Evolutionary conservation across 148 eudicot species (phyloP), one percentile per base, ranked within the genome.

Genomic region (Persicaria maculosa): DNA sequence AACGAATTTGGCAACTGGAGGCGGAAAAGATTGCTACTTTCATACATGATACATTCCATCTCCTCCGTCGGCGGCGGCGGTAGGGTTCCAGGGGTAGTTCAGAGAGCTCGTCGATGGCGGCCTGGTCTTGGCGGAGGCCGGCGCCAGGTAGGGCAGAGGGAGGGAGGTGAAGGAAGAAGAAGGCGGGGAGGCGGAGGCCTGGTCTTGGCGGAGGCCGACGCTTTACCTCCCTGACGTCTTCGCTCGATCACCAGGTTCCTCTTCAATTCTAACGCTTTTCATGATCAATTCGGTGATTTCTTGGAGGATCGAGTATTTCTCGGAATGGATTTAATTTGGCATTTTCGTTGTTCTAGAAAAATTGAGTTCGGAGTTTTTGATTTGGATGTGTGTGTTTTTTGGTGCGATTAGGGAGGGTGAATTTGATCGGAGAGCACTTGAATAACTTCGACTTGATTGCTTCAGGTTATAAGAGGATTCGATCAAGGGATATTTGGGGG

Each of bases 401-500:
- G 44, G 9, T 61, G 67, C 9, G 9, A 61, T 20, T 74, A 89
- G 97, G 95, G 76, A 78, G 98, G 68, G 97, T 93, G 81, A 91
- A 93, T 83, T 83, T 92, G 96, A 94, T 94, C 31, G 98, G 98
- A n/a, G 97, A 91, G 72, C 98, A 92, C 43, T 65, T 14, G 16
- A 64, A 10, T 64, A 12, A 25, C 1, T 25, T 25, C 0, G 31
- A 25, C 31, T n/a, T 25, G 31, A 1, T 22, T 59, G 40, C 67
- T 20, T 84, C n/a, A 91, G 97, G 91, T 89, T 64, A 91, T 93
- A 19, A 91, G 46, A 76, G 97, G 98, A 83, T 81, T 93, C 81
- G 98, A 93, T 81, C 97, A 93, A 81, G 98, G 98, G 58, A 93
- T 93, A 55, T 78, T 83, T 61, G 98, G 98, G 47, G 97, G 93